Evolutionary conservation across 2,329 filamentous ascomycete species (phyloP).

Genomic region (Fusarium mexicanum): DNA sequence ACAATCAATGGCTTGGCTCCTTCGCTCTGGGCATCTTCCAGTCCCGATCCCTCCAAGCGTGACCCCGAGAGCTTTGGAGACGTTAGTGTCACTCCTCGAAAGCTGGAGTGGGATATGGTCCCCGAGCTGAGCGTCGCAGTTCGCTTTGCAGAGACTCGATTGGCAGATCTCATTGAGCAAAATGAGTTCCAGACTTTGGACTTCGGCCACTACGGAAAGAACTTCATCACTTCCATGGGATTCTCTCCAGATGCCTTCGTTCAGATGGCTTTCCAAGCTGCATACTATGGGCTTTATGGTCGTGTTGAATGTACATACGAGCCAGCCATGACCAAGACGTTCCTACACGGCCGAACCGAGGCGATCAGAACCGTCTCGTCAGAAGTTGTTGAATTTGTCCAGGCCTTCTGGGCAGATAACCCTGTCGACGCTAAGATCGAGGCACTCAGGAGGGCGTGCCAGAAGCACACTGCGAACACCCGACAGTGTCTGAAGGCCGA

Average conservation of each 20-base stretch:
- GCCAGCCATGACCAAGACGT: constrained; percentile 97
- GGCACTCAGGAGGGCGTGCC: constrained; percentile 82
- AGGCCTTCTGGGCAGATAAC: constrained; percentile 94
- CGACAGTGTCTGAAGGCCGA: constrained; percentile 88
- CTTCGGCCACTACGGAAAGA: constrained; percentile 90
- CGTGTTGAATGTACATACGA: constrained; percentile 96
- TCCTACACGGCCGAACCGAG: constrained; percentile 92
- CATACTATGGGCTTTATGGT: constrained; percentile 96
- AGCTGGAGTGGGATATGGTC: constrained; percentile 97
- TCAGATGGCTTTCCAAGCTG: constrained; percentile 98
- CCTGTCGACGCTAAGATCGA: constrained; percentile 85
- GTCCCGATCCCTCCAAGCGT: constrained; percentile 91
- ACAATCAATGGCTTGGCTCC: constrained; percentile 96
- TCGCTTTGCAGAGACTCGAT: constrained; percentile 92
- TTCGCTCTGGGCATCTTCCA: constrained; percentile 88
- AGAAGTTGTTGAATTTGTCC: constrained; percentile 88
- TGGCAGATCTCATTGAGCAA: constrained; percentile 94
- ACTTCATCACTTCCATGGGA: constrained; percentile 96
- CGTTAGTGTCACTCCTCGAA: constrained; percentile 92
- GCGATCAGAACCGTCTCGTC: constrained; percentile 87
- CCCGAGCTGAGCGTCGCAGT: constrained; percentile 91
- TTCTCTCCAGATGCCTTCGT: constrained; percentile 98
- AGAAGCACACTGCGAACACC: constrained; percentile 82
- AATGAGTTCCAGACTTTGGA: constrained; percentile 96
- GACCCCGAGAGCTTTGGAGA: constrained; percentile 92